Conservation (phyloP, 805 yeast species). For the Clavispora phyllophila region DNA sequence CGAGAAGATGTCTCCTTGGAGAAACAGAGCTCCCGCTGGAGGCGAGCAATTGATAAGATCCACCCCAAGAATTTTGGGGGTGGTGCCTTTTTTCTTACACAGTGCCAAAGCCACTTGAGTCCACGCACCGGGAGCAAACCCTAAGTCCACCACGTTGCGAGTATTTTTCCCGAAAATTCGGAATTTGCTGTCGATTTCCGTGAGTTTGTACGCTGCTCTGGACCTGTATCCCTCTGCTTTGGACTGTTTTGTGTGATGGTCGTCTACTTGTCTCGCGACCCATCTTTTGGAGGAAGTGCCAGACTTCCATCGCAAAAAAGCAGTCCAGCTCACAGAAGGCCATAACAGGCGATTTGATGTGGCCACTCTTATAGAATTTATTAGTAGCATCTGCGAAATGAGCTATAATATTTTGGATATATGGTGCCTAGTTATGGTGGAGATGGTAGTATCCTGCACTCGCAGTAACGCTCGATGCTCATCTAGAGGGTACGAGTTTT, state of each 20-base stretch:
- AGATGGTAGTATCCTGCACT: background rate
- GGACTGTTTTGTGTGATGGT: constrained; percentile 64
- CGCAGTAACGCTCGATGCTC: constrained; percentile 13
- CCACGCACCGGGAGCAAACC: constrained; percentile 32
- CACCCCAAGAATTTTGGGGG: constrained; percentile 20
- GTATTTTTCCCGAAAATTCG: constrained; percentile 48
- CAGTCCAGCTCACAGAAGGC: background rate
- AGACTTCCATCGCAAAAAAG: constrained; percentile 7
- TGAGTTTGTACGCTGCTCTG: constrained; percentile 85
- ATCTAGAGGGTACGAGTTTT: constrained; percentile 5
- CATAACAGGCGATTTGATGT: background rate
- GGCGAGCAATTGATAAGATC: constrained; percentile 32
- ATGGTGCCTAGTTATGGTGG: background rate
- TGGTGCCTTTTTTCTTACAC: constrained; percentile 5
- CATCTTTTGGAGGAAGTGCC: constrained; percentile 41
- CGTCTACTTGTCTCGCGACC: constrained; percentile 66
- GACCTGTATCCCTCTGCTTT: constrained; percentile 59
- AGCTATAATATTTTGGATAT: background rate
- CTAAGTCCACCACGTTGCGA: constrained; percentile 73
- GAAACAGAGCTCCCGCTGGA: constrained; percentile 31
- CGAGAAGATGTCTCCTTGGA: constrained; percentile 38
- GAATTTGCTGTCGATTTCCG: constrained; percentile 67
- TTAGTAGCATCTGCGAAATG: background rate
- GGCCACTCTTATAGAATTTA: background rate
- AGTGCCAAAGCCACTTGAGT: constrained; percentile 23